phyloP scores from a whole-genome alignment of 2,329 filamentous ascomycete genomes.

The Aspergillus chevalieri region DNA sequence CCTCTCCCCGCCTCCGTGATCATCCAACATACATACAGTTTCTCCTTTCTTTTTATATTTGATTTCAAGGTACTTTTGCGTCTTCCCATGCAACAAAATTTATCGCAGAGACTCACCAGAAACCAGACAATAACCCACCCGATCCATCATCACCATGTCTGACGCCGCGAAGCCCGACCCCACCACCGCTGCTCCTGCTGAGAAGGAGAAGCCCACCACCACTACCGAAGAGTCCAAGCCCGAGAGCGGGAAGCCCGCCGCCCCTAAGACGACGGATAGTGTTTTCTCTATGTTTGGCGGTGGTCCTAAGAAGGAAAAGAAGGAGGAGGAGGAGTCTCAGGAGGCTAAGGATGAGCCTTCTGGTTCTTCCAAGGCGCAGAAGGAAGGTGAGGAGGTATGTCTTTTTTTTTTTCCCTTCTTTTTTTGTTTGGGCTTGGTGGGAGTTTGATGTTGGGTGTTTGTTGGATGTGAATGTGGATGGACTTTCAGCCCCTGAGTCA shows the following conservation, averaged over 20 bases:
- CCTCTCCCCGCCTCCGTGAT: slow-evolving; percentile 7
- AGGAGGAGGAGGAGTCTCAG: slow-evolving; percentile 58
- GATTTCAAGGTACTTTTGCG: background rate
- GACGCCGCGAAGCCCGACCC: slow-evolving; percentile 40
- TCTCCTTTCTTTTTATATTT: background rate
- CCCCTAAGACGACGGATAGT: slow-evolving; percentile 42
- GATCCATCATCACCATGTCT: slow-evolving; percentile 30
- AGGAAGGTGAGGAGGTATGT: slow-evolving; percentile 50
- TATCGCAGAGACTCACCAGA: background rate
- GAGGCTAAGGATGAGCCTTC: slow-evolving; percentile 81
- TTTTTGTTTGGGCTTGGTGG: slow-evolving; percentile 8
- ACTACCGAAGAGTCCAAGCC: slow-evolving; percentile 27
- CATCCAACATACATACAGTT: slow-evolving; percentile 6
- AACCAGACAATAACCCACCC: background rate
- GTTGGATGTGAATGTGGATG: slow-evolving; percentile 4
- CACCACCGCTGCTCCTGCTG: slow-evolving; percentile 33
- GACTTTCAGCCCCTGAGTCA: slow-evolving; percentile 1
- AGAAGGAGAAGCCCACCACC: slow-evolving; percentile 26
- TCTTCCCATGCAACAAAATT: background rate
- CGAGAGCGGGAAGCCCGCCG: slow-evolving; percentile 24
- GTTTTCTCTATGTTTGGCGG: slow-evolving; percentile 99
- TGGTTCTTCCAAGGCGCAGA: slow-evolving; percentile 77
- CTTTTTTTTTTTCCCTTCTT: slow-evolving; percentile 23
- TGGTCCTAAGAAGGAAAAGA: slow-evolving; percentile 94
- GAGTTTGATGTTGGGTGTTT: slow-evolving; percentile 3